Conservation (phyloP, 768 basidiomycete genomes). For the Lactifluus pinguis region DNA sequence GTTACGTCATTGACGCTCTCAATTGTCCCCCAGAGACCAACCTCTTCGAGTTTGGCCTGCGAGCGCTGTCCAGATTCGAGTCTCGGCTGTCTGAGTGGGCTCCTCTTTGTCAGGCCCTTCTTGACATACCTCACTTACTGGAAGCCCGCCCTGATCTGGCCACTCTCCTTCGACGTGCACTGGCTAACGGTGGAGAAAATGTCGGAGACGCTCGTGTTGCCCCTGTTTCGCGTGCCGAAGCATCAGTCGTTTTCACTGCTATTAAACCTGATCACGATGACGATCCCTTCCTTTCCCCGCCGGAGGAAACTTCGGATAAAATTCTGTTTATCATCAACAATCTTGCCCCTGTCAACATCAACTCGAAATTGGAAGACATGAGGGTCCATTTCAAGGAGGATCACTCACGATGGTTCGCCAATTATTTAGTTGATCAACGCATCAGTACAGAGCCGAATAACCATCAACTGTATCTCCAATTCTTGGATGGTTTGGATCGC, state of each 20-base stretch:
- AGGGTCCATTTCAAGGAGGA: slow-evolving; percentile 71
- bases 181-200: slow-evolving; percentile 44
- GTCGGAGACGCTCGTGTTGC: slow-evolving; percentile 28
- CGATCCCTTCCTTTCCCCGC: slow-evolving; percentile 56
- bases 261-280: slow-evolving; percentile 65
- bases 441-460: slow-evolving; percentile 96
- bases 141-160: slow-evolving; percentile 80
- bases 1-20: slow-evolving; percentile 91
- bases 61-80: slow-evolving; percentile 85
- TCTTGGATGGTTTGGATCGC: slow-evolving; percentile 75
- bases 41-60: slow-evolving; percentile 90
- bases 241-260: slow-evolving; percentile 58
- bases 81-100: slow-evolving; percentile 85
- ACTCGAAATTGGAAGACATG: slow-evolving; percentile 82
- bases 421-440: slow-evolving; percentile 94
- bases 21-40: slow-evolving; percentile 86
- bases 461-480: slow-evolving; percentile 88
- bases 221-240: slow-evolving; percentile 29
- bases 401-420: slow-evolving; percentile 92
- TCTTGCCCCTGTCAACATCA: slow-evolving; percentile 89
- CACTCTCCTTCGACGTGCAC: slow-evolving; percentile 57
- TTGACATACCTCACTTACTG: slow-evolving; percentile 78
- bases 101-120: slow-evolving; percentile 80
- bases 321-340: slow-evolving; percentile 99
- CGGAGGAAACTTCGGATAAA: slow-evolving; percentile 83